Base-by-base conservation (phyloP, 345 rosid genomes). In the Anacardium occidentale region DNA sequence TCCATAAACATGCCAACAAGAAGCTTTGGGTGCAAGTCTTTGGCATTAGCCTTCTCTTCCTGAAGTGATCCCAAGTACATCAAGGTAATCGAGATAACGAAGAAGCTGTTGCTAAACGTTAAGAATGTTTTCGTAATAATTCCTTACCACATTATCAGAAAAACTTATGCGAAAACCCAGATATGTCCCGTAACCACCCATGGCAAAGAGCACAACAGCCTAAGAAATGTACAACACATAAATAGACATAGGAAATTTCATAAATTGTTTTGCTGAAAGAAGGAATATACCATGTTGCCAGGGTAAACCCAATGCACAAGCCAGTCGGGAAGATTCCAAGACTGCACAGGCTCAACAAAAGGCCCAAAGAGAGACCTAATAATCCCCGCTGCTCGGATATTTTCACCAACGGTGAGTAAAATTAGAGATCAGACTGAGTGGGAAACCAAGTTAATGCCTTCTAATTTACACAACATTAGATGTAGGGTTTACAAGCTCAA, bases 301-400 rank as follows among this genome's bases (percentile, higher is more conserved):
- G 94, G 97, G 72, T 92, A 97, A 26, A 95, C 98, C 98, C 98
- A 95, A 26, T 95, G 99, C 64, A 94, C 94, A 50, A 94, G 97
- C 97, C 94, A 91, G 22, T 59, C 91, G 66, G 97, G 98, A 67
- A 92, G 90, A 78, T 85, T 88, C 84, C 61, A 83, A 10, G 94
- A 83, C 74, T 88, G 86, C 64, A 95, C 91, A 72, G 89, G 75
- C 86, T 95, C 97, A 81, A 81, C 96, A 63, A 90, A 83, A 12
- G 99, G 98, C 59, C 85, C 90, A 51, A 85, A 74, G 11, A 85
- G 79, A 82, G 96, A 87, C 68, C 81, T 88, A 63, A 90, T 83
- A 37, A 84, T 75, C 64, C 84, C 94, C 82, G 94, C 96, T 95
- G 88, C 55, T 56, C 54, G 71, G 6, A 74, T 48, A 59, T 48